Evolutionary conservation across 164 flowering plant genomes (phyloP).

Genomic region (Vitis labrusca): DNA sequence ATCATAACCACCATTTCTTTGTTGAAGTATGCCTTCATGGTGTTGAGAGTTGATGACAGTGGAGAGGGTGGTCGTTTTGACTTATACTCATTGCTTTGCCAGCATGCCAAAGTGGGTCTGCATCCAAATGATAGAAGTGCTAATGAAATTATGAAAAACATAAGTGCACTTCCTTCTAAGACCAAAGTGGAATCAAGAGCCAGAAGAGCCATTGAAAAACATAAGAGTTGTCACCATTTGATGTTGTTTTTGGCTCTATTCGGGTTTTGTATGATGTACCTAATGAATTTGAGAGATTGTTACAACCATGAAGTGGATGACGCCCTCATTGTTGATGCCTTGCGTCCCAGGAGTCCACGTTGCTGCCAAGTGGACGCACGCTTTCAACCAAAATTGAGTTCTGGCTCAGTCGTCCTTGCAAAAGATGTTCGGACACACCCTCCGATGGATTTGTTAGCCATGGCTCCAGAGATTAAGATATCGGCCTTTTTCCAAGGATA

Average conservation of each 20-base stretch:
- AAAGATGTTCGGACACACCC: too few relatives aligned
- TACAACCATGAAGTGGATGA: too few relatives aligned
- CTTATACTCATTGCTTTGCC: conserved; percentile 54
- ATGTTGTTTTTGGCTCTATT: conserved; percentile 58
- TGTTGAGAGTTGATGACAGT: conserved; percentile 55
- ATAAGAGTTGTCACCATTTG: conserved; percentile 47
- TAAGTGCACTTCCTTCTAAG: conserved; percentile 17
- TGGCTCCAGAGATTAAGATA: too few relatives aligned
- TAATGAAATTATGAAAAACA: conserved; percentile 33
- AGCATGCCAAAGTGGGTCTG: conserved; percentile 65
- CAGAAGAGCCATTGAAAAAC: conserved; percentile 46
- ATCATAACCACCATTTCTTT: conserved; percentile 56
- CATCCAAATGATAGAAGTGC: conserved; percentile 42
- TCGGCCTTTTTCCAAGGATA: too few relatives aligned
- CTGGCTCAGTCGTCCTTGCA: too few relatives aligned
- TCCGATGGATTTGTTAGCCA: too few relatives aligned
- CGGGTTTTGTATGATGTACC: conserved; percentile 58
- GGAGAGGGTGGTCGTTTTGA: conserved; percentile 47
- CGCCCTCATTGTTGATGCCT: too few relatives aligned
- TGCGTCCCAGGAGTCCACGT: too few relatives aligned
- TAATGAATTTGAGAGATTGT: too few relatives aligned
- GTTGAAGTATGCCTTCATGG: conserved; percentile 59
- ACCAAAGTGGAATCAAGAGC: conserved; percentile 44
- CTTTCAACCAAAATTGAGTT: too few relatives aligned
- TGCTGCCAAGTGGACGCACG: too few relatives aligned